Evolutionary conservation across 2,329 filamentous ascomycete species (phyloP).

Genomic region (Apiospora saccharicola): DNA sequence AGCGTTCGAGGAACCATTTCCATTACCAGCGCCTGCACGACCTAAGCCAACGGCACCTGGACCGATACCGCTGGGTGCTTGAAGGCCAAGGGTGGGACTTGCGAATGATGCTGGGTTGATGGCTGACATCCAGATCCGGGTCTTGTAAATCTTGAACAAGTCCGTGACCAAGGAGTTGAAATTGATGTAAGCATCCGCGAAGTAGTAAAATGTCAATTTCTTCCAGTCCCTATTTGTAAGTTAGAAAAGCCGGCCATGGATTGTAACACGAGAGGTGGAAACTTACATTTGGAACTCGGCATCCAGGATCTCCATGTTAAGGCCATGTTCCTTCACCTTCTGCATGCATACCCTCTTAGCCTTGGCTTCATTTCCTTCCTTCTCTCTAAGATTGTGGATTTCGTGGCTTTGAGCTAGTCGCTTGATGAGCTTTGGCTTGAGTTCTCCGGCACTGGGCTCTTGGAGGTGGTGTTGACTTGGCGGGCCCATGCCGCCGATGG

Average conservation of each 20-base stretch:
- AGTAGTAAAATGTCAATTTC: constrained; percentile 99
- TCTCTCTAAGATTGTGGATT: constrained; percentile 86
- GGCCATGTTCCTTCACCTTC: constrained; percentile 91
- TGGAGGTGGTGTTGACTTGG: constrained; percentile 76
- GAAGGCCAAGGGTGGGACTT: constrained; percentile 75
- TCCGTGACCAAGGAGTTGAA: constrained; percentile 98
- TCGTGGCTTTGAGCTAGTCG: constrained; percentile 91
- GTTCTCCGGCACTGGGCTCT: constrained; percentile 74
- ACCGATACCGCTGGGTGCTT: constrained; percentile 71
- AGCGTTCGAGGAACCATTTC: constrained; percentile 40
- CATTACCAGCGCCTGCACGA: constrained; percentile 50
- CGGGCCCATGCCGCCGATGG: constrained; percentile 80
- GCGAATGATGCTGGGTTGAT: constrained; percentile 98
- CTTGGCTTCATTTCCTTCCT: constrained; percentile 97
- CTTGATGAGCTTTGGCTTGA: constrained; percentile 97
- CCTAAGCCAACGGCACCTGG: constrained; percentile 69
- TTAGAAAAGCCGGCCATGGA: background rate
- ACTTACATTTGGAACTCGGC: constrained; percentile 97
- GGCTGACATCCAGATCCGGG: constrained; percentile 98
- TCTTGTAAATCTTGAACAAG: constrained; percentile 99
- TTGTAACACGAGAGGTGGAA: constrained; percentile 18
- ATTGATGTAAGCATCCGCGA: constrained; percentile 97
- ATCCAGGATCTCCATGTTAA: constrained; percentile 98
- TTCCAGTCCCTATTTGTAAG: constrained; percentile 84
- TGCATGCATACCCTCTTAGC: constrained; percentile 96